Evolutionary conservation across 2,329 filamentous ascomycete species (phyloP).

Genomic region (Alternaria infectoria): DNA sequence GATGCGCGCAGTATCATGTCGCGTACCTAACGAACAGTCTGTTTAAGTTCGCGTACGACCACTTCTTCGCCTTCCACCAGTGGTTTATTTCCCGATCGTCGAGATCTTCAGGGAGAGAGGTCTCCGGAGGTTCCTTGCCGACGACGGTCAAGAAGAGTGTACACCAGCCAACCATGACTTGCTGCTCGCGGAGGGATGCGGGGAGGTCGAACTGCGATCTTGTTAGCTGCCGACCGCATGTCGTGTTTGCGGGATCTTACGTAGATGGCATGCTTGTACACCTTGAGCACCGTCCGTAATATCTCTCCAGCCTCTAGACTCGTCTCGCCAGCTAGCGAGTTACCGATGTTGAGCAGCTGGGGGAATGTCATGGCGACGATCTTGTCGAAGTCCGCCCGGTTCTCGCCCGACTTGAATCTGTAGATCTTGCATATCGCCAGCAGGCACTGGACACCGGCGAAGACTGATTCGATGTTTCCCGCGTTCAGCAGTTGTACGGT

Average conservation of each 20-base stretch:
- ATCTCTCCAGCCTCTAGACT: slow-evolving; percentile 96
- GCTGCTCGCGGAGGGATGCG: slow-evolving; percentile 75
- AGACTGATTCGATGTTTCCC: slow-evolving; percentile 84
- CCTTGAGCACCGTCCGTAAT: slow-evolving; percentile 92
- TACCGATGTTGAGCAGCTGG: slow-evolving; percentile 83
- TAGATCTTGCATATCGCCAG: slow-evolving; percentile 95
- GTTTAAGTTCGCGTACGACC: slow-evolving; percentile 98
- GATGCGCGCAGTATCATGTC: not conserved
- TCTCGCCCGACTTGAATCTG: slow-evolving; percentile 86
- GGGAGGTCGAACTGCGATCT: slow-evolving; percentile 79
- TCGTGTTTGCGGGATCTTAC: slow-evolving; percentile 59
- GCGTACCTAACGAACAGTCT: slow-evolving; percentile 86
- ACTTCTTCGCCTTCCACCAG: slow-evolving; percentile 99
- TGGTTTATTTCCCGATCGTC: slow-evolving; percentile 91
- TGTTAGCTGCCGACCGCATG: slow-evolving; percentile 30
- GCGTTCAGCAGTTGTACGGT: slow-evolving; percentile 87
- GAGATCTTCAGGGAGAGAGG: slow-evolving; percentile 77
- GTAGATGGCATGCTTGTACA: slow-evolving; percentile 98
- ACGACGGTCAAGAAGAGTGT: slow-evolving; percentile 92
- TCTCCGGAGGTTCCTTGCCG: slow-evolving; percentile 79
- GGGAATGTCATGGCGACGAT: slow-evolving; percentile 93
- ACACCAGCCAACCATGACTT: slow-evolving; percentile 92
- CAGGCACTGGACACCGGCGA: slow-evolving; percentile 91
- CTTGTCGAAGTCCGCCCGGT: slow-evolving; percentile 86
- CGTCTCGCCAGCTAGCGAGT: slow-evolving; percentile 85